Evolutionary conservation across 179 eudicot genomes (phyloP), one percentile per base, ranked within the genome.

Genomic region (Drosera spatulata): DNA sequence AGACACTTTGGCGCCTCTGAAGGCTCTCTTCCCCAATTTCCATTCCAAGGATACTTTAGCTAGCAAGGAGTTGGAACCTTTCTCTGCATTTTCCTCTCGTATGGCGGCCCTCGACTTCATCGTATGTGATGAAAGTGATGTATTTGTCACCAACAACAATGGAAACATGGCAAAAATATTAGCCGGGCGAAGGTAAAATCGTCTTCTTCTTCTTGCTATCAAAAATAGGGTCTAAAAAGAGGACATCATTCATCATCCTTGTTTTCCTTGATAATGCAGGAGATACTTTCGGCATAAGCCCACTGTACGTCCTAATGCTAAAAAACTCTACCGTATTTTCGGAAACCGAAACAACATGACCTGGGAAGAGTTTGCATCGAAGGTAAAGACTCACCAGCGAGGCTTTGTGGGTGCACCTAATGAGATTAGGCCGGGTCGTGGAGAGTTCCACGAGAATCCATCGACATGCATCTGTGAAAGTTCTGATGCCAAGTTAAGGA

Each of bases 41-140:
- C 79, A 88, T 69, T 84, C 99, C 37, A 93, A 93, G 70, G 89
- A 93, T 58, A 82, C 87, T 56, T 64, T 93, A 47, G 87, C 96
- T 66, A 86, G 86, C 74, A 78, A 77, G 70, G 99, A 93, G 63
- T 76, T 93, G 45, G 74, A 73, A 71, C 73, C 82, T 47, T 85
- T 88, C 78, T 71, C 83, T 63, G 56, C 62, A 15, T 93, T 79
- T 74, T 88, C 99, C 67, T 86, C 99, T 72, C 93, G 95, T 50
- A 84, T 86, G 96, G 99, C 99, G 67, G 96, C 99, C 6, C 79
- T 93, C n/a, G 99, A 93, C 72, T 88, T 76, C 56, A 84, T 86
- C 8, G 96, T 86, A 10, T 88, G 96, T 71, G 96, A 86, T 73
- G 96, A 86, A 65, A 88, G 96, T 68, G 86, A 86, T 73, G 96